Evolutionary conservation across 2,329 filamentous ascomycete species (phyloP), one percentile per base, ranked within the genome.

Genomic region (Leptodontidium sp.): DNA sequence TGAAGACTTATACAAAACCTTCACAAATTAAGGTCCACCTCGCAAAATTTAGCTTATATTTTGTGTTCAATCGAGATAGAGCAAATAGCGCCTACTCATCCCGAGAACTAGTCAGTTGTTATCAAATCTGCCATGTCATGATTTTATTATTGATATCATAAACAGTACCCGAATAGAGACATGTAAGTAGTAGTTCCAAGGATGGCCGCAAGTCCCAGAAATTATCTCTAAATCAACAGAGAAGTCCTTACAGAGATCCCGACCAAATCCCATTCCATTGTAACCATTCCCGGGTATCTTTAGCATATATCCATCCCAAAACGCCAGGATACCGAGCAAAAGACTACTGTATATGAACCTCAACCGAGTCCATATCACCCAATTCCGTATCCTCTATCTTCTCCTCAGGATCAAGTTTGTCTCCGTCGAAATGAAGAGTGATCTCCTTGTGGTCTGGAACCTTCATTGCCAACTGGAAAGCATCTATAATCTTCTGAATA

Each of bases 361-460:
- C 93, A 43, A 97, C 82, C 35, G 86, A 84, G 77, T 95, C 92
- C 82, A 90, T 84, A 75, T 97, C 91, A 57, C 88, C 88, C 50
- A 97, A 87, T 21, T 93, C 93, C 2, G 89, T 86, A 45, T 92
- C 88, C 55, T 83, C 83, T 57, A 96, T 84, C 1, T 84, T 86
- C 38, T 82, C 81, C 1, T 88, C 83, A 21, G 87, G 85, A 15
- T 90, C 86, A 35, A 97, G 81, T 58, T 82, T 81, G 62, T 94
- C 93, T 15, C 93, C 93, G 74, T 97, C 93, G 79, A 93, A 94
- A 73, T 85, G 83, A 12, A 97, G 81, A 47, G 85, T 84, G 2
- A 96, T 81, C 0, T 84, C 79, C 72, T 84, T 85, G 4, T 85
- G 84, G 0, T 81, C 76, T 0, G 81, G 79, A 21, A 94, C 78